phyloP scores from a whole-genome alignment of 2,329 filamentous ascomycete genomes.

The Elsinoe batatas region DNA sequence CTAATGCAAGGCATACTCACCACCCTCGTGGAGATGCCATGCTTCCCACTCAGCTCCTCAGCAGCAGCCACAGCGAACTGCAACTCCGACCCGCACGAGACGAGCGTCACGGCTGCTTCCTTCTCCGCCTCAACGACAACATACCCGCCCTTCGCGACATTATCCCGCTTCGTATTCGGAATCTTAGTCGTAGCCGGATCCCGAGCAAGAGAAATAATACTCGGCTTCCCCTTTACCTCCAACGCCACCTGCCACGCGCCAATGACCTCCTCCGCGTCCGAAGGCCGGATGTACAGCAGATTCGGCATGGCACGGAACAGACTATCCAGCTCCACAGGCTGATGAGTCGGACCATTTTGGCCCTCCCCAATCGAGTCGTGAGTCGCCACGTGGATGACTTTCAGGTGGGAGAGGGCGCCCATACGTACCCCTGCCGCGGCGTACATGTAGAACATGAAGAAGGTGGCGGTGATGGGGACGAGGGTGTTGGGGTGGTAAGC shows the following conservation, averaged over 20 bases:
- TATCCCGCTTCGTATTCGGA: constrained; percentile 22
- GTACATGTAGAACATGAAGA: constrained; percentile 56
- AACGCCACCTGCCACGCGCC: constrained; percentile 46
- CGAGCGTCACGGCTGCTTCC: constrained; percentile 28
- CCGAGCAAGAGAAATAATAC: constrained; percentile 41
- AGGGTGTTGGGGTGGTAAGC: constrained; percentile 48
- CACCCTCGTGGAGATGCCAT: constrained; percentile 30
- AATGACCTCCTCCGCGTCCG: constrained; percentile 48
- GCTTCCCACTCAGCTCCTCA: constrained; percentile 25
- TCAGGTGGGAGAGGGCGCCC: constrained; percentile 47
- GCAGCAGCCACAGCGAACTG: constrained; percentile 32
- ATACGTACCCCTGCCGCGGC: constrained; percentile 51
- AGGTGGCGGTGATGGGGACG: constrained; percentile 48
- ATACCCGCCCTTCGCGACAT: constrained; percentile 26
- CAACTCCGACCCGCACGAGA: constrained; percentile 37
- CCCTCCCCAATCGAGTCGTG: constrained; percentile 53
- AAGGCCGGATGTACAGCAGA: constrained; percentile 50
- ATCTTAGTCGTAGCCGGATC: constrained; percentile 29
- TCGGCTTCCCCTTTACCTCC: constrained; percentile 32
- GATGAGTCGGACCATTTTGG: constrained; percentile 53
- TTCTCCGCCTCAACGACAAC: constrained; percentile 22
- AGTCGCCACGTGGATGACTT: constrained; percentile 50
- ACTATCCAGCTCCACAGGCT: constrained; percentile 48
- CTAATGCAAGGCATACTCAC: constrained; percentile 38
- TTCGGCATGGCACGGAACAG: constrained; percentile 56